Percentiles rank a stretch among this genome's conserved stretches.
Evolutionary conservation across 1,139 yeast genomes (phyloP).

Genomic region (Casaregolazyma suthepensis): DNA sequence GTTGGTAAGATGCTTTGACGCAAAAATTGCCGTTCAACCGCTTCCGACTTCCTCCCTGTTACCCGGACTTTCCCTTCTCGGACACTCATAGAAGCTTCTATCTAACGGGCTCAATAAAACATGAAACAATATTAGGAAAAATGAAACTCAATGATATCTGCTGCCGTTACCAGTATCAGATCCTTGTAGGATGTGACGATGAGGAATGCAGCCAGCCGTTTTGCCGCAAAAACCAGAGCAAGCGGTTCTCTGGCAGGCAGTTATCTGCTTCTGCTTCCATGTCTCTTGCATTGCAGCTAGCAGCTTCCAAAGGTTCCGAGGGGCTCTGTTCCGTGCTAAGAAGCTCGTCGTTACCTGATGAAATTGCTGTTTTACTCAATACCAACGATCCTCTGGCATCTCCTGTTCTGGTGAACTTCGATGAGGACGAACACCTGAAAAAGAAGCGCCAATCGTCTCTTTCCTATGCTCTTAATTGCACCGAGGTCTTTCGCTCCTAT

Average conservation of each 20-base stretch:
- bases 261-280: constrained; percentile 16
- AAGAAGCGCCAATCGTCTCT: not conserved
- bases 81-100: not conserved
- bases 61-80: not conserved
- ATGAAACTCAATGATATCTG: constrained; percentile 7
- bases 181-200: constrained; percentile 21
- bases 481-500: not conserved
- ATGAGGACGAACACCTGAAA: not conserved
- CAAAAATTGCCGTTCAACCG: not conserved
- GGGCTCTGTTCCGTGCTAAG: constrained; percentile 15
- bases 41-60: not conserved
- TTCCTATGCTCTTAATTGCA: not conserved
- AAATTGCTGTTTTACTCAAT: constrained; percentile 8
- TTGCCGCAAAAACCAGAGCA: constrained; percentile 16
- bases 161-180: constrained; percentile 21
- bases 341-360: constrained; percentile 7
- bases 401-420: constrained; percentile 2
- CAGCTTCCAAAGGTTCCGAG: constrained; percentile 15
- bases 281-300: constrained; percentile 20
- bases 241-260: constrained; percentile 15
- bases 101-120: not conserved
- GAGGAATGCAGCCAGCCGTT: constrained; percentile 16
- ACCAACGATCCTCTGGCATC: constrained; percentile 15
- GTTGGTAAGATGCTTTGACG: not conserved
- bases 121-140: not conserved